Evolutionary conservation across 441 rosid species (phyloP).

Genomic region (Daphne laureola): DNA sequence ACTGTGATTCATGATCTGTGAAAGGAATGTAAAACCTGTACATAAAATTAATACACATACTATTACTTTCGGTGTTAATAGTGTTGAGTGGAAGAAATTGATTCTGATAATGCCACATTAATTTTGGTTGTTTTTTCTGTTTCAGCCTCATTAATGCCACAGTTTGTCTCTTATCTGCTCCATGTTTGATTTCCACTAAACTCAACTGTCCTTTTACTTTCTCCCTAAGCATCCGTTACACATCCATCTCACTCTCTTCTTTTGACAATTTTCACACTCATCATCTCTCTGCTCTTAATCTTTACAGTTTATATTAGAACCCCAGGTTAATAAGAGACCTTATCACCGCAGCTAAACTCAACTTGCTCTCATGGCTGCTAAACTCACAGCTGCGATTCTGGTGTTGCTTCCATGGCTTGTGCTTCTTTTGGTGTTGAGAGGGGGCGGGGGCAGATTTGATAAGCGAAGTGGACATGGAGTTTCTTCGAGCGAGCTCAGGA

Average conservation of each 20-base stretch:
- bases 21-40: too few species aligned
- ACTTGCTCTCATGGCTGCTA: slow-evolving; percentile 24
- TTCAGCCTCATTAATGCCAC: slow-evolving; percentile 16
- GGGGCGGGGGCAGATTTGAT: background rate
- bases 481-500: background rate
- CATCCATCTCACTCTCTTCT: background rate
- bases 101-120: too few species aligned
- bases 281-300: slow-evolving; percentile 5
- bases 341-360: background rate
- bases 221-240: slow-evolving; percentile 18
- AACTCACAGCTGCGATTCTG: slow-evolving; percentile 13
- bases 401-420: slow-evolving; percentile 21
- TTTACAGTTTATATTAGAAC: slow-evolving; percentile 3
- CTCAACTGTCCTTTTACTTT: slow-evolving; percentile 3
- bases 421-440: slow-evolving; percentile 5
- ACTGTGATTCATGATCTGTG: too few species aligned
- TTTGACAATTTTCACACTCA: slow-evolving; percentile 9
- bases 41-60: too few species aligned
- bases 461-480: background rate
- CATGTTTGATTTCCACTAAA: slow-evolving; percentile 1
- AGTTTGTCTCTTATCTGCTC: slow-evolving; percentile 17
- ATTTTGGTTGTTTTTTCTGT: slow-evolving; percentile 10
- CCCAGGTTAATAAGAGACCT: too few species aligned
- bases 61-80: too few species aligned
- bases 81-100: background rate